Conservation (phyloP, 805 yeast genomes). For the Zygosaccharomyces gambellarensis region DNA sequence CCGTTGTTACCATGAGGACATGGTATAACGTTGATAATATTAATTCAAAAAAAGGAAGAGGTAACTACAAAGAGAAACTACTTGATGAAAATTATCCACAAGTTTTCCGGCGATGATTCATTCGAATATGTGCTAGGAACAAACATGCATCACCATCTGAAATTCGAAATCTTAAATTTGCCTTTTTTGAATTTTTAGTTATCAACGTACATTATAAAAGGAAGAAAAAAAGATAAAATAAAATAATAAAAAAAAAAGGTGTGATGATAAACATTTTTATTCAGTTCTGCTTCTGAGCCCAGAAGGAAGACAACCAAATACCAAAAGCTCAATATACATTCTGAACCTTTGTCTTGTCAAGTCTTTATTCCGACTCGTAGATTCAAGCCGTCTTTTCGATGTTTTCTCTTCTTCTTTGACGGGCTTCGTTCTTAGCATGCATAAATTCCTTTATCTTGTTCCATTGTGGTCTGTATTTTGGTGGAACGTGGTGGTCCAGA, state of each 20-base stretch:
- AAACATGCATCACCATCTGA: constrained; percentile 99
- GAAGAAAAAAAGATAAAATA: no score
- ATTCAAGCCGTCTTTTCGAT: constrained; percentile 10
- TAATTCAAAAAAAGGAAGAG: background rate
- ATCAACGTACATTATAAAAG: constrained; percentile 1
- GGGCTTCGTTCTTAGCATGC: constrained; percentile 38
- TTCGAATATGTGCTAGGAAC: constrained; percentile 65
- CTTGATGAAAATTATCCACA: constrained; percentile 36
- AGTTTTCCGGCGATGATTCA: constrained; percentile 39
- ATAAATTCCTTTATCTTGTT: constrained; percentile 38
- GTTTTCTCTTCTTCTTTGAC: constrained; percentile 22
- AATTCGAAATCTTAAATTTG: constrained; percentile 11
- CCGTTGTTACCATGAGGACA: constrained; percentile 27
- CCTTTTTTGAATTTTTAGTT: background rate
- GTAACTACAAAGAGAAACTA: background rate
- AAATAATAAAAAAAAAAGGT: constrained; percentile 3
- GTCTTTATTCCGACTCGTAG: background rate
- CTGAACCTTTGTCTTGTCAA: constrained; percentile 31
- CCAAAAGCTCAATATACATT: constrained; percentile 49
- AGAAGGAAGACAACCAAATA: constrained; percentile 67
- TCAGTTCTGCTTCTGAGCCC: constrained; percentile 99
- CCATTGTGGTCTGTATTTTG: constrained; percentile 39
- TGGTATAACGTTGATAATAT: constrained; percentile 23
- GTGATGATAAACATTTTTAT: constrained; percentile 32
- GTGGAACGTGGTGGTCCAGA: constrained; percentile 34